These are phyloP conservation scores for Linnemannia exigua DNA, from an alignment of 192 early-diverging fungal genomes.

Conservation along the genomic window DNA sequence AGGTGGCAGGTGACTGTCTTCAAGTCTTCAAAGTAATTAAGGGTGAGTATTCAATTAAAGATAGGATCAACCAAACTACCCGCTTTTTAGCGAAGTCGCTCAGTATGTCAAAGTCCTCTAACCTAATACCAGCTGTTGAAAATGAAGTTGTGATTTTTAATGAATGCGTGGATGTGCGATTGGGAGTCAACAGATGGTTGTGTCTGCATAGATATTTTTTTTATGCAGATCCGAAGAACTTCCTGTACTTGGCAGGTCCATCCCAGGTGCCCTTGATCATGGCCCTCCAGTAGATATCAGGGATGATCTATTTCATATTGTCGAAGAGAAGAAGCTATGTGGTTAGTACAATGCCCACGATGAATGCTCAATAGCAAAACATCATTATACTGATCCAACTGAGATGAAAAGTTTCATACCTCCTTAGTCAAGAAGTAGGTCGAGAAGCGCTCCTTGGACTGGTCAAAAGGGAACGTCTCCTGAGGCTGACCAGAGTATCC, in stretches of 20 bases:
- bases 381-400: constrained; percentile 3
- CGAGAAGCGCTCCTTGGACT: constrained; percentile 76
- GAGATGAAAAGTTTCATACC: constrained; percentile 34
- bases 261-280: constrained; percentile 86
- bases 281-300: constrained; percentile 84
- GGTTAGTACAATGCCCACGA: no score
- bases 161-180: neutral
- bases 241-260: constrained; percentile 76
- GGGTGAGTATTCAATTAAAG: no score
- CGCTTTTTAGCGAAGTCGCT: no score
- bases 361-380: no score
- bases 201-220: neutral
- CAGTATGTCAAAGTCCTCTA: no score
- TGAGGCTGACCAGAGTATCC: constrained; percentile 79
- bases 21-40: no score
- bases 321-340: no score
- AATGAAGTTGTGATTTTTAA: constrained; percentile 4
- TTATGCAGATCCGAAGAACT: constrained; percentile 59
- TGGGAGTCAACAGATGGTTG: neutral
- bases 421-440: constrained; percentile 84
- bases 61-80: no score
- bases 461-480: constrained; percentile 90
- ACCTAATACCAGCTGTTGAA: neutral
- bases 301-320: constrained; percentile 70
- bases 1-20: no score